Evolutionary conservation across 371 early-diverging fungal species (phyloP), one percentile per base, ranked within the genome.

Genomic region (Chytridiales sp.): DNA sequence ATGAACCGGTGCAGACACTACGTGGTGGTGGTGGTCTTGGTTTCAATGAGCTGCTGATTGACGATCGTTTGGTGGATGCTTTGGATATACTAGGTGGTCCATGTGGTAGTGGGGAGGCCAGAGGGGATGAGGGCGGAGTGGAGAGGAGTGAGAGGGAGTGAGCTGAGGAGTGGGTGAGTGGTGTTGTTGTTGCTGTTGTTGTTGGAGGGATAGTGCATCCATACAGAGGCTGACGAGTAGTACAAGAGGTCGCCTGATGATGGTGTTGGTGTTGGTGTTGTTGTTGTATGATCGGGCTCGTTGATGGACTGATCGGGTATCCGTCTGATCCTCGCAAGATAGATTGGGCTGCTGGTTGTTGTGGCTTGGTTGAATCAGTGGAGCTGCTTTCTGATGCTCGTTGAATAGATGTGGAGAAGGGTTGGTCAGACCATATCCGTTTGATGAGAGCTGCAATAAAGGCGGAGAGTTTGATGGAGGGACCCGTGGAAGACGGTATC

Each of bases 331-430:
- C 15, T 11, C 22, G n/a, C 46, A 46, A 13, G 22, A 41, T 32
- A 27, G 49, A 48, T 27, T 59, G 29, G 13, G 47, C 50, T 19
- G 21, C 59, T 1, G 59, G n/a, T n/a, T n/a, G n/a, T n/a, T n/a
- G n/a, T n/a, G n/a, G n/a, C n/a, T n/a, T n/a, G n/a, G n/a, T n/a
- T n/a, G n/a, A n/a, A n/a, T n/a, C n/a, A n/a, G n/a, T n/a, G n/a
- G n/a, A n/a, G n/a, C n/a, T n/a, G n/a, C n/a, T n/a, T n/a, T n/a
- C n/a, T n/a, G n/a, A n/a, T n/a, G n/a, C n/a, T n/a, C n/a, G n/a
- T n/a, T n/a, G n/a, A n/a, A n/a, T n/a, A n/a, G n/a, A n/a, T n/a
- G n/a, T n/a, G n/a, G n/a, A n/a, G n/a, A n/a, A n/a, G n/a, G n/a
- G n/a, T n/a, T n/a, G n/a, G n/a, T n/a, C n/a, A n/a, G n/a, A n/a